Percentiles rank a stretch among this genome's conserved stretches.
Evolutionary conservation across 2,329 filamentous ascomycete species (phyloP).

Genomic region (Aspergillus pseudoterreus): DNA sequence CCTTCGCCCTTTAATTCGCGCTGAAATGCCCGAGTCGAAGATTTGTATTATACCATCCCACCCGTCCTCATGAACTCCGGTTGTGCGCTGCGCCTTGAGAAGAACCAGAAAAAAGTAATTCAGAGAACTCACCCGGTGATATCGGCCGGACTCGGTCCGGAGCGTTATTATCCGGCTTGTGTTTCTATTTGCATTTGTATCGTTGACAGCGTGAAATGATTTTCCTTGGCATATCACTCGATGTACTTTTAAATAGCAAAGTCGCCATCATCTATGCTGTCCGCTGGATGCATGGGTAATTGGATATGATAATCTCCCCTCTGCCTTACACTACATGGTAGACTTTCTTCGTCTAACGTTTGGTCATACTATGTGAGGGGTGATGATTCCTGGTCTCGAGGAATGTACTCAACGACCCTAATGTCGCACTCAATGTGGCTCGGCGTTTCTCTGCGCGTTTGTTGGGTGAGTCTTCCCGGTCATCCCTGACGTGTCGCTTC

Average conservation of each 20-base stretch:
- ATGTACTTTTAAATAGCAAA: constrained; percentile 30
- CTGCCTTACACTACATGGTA: constrained; percentile 2
- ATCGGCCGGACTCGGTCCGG: constrained; percentile 4
- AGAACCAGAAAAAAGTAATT: constrained; percentile 19
- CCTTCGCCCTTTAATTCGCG: constrained; percentile 16
- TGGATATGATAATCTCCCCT: constrained; percentile 31
- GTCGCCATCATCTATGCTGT: constrained; percentile 15
- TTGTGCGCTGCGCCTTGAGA: constrained; percentile 11
- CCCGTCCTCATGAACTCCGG: constrained; percentile 23
- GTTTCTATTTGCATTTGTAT: constrained; percentile 16
- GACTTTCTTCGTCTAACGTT: neutral
- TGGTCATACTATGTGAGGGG: neutral
- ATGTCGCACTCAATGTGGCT: too few species aligned
- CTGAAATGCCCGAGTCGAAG: constrained; percentile 16
- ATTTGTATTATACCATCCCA: constrained; percentile 35
- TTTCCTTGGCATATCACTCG: constrained; percentile 28
- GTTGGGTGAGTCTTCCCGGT: too few species aligned
- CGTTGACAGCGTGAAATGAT: constrained; percentile 24
- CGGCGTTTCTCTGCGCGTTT: too few species aligned
- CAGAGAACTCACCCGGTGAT: constrained; percentile 4
- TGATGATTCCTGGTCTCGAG: neutral
- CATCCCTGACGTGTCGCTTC: too few species aligned
- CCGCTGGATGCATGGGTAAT: constrained; percentile 24
- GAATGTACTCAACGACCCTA: too few species aligned
- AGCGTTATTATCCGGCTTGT: constrained; percentile 11